Evolutionary conservation across 192 early-diverging fungal species (phyloP).

Genomic region (Podila epigama): DNA sequence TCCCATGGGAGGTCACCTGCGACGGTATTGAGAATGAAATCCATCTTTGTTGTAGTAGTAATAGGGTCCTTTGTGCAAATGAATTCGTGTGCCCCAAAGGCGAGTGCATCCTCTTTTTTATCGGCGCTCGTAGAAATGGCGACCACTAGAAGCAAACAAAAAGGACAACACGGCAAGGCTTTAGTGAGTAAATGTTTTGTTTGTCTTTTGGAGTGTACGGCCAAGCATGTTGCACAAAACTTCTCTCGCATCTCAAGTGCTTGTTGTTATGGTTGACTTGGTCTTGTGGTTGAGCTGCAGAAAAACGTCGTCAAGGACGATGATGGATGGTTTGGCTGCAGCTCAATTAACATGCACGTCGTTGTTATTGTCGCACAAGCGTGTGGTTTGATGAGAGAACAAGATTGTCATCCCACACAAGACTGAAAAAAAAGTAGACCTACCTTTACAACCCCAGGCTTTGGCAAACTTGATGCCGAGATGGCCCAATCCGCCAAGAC

Average conservation of each 20-base stretch:
- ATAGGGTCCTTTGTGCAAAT: constrained; percentile 45
- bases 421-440: background rate
- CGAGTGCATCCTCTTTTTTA: constrained; percentile 60
- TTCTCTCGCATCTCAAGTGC: no score
- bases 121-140: constrained; percentile 32
- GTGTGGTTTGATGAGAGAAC: background rate
- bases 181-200: no score
- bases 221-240: no score
- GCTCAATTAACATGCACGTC: no score
- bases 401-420: background rate
- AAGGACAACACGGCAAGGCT: background rate
- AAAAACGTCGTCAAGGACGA: no score
- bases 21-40: constrained; percentile 56
- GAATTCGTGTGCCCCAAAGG: constrained; percentile 67
- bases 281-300: no score
- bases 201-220: no score
- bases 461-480: constrained; percentile 41
- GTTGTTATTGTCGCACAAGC: no score
- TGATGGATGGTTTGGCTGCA: no score
- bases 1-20: constrained; percentile 48
- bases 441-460: constrained; percentile 45
- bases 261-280: no score
- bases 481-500: constrained; percentile 79
- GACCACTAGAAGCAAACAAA: constrained; percentile 7
- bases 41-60: constrained; percentile 44